Conservation (phyloP, 2,329 filamentous ascomycete species). For the Fragosphaeria purpurea region DNA sequence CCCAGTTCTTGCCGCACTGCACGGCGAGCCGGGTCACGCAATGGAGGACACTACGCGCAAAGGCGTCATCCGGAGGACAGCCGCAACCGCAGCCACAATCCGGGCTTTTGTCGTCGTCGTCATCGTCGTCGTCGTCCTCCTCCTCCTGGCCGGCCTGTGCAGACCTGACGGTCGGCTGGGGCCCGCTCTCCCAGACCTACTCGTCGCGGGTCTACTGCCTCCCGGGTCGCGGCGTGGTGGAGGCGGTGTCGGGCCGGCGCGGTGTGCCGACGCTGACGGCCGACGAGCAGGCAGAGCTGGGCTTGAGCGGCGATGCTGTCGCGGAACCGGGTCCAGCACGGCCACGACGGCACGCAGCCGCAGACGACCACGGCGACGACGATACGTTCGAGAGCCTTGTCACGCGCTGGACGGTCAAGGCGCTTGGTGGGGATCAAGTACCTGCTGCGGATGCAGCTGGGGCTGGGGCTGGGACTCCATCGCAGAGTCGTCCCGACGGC, state of each 20-base stretch:
- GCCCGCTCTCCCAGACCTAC: constrained; percentile 73
- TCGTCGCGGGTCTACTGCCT: constrained; percentile 71
- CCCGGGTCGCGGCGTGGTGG: constrained; percentile 51
- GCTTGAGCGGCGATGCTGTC: constrained; percentile 12
- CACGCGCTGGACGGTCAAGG: constrained; percentile 58
- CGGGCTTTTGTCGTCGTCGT: too few relatives aligned
- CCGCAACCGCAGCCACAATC: neutral
- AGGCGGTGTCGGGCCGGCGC: constrained; percentile 56
- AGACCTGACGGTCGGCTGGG: constrained; percentile 76
- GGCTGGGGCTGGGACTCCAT: constrained; percentile 1
- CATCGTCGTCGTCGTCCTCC: constrained; percentile 19
- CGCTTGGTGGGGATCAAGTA: constrained; percentile 18
- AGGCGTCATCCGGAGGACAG: constrained; percentile 36
- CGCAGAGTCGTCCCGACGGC: constrained; percentile 13
- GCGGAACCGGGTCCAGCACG: neutral
- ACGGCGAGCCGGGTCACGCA: constrained; percentile 61
- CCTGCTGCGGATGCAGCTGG: constrained; percentile 19
- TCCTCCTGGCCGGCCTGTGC: constrained; percentile 62
- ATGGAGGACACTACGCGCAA: constrained; percentile 31
- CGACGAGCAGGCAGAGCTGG: constrained; percentile 19
- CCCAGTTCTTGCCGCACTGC: constrained; percentile 86
- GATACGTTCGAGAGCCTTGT: constrained; percentile 56
- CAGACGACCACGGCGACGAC: constrained; percentile 20
- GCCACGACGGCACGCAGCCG: neutral
- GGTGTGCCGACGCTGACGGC: constrained; percentile 30